A percentile compares a stretch with the other conserved stretches of the same genome.
These are phyloP conservation scores for Papiliotrema flavescens DNA, from an alignment of 1,284 basidiomycete genomes.

Conservation along the genomic window DNA sequence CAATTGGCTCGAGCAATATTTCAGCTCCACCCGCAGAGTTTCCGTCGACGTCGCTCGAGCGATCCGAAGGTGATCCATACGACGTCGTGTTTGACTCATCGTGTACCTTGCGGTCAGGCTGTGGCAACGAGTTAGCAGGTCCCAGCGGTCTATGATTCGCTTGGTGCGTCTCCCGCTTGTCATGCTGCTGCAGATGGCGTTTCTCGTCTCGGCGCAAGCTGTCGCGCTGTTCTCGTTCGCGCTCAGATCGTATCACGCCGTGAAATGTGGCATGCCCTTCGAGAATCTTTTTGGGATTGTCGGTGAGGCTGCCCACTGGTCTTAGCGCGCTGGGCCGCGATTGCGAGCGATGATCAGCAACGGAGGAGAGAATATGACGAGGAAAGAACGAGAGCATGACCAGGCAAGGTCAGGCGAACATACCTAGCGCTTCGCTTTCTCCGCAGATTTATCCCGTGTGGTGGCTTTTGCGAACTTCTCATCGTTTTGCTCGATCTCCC, in stretches of 20 bases:
- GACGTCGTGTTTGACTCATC: too few species aligned
- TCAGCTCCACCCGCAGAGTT: too few species aligned
- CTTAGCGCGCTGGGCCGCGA: not conserved
- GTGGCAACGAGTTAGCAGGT: too few species aligned
- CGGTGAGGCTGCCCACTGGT: not conserved
- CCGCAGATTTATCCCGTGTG: not conserved
- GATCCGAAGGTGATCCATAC: too few species aligned
- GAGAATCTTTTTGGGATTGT: not conserved
- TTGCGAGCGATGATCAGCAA: not conserved
- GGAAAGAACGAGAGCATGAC: not conserved
- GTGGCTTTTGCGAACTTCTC: not conserved
- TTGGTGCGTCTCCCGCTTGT: too few species aligned
- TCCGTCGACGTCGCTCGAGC: too few species aligned
- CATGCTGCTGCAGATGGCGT: too few species aligned
- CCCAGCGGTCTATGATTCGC: too few species aligned
- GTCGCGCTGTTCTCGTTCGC: not conserved
- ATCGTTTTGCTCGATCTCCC: not conserved
- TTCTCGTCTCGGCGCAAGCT: too few species aligned
- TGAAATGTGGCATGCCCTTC: not conserved
- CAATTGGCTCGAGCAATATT: too few species aligned
- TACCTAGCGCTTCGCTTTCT: not conserved
- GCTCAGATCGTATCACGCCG: not conserved
- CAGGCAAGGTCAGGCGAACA: not conserved
- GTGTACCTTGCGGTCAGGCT: too few species aligned
- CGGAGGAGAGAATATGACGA: too few species aligned